Evolutionary conservation across 805 yeast genomes (phyloP).

Genomic region (Debaryomyces hansenii): DNA sequence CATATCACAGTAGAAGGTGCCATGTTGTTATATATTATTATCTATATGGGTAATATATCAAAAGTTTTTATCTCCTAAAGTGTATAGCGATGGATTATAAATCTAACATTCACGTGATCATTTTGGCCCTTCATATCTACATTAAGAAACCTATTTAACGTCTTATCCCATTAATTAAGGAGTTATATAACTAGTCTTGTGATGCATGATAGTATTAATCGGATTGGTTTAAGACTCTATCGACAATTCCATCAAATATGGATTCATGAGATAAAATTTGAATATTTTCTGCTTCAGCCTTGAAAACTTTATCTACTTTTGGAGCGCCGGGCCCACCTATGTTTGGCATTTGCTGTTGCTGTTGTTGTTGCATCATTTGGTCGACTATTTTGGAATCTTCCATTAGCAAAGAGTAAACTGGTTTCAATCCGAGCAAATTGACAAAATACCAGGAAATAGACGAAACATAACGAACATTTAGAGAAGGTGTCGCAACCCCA

Average conservation of each 20-base stretch:
- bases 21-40: slow-evolving; percentile 12
- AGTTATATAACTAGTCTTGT: no score
- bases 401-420: slow-evolving; percentile 71
- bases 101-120: slow-evolving; percentile 1
- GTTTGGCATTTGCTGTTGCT: slow-evolving; percentile 38
- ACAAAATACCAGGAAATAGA: slow-evolving; percentile 96
- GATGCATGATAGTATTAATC: neutral
- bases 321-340: slow-evolving; percentile 61
- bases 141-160: neutral
- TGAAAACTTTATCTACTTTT: slow-evolving; percentile 61
- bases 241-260: slow-evolving; percentile 60
- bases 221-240: slow-evolving; percentile 41
- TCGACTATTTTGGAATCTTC: slow-evolving; percentile 50
- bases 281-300: slow-evolving; percentile 70
- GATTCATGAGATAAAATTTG: slow-evolving; percentile 56
- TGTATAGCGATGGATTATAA: slow-evolving; percentile 1
- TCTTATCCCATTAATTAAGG: no score
- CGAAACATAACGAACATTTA: slow-evolving; percentile 90
- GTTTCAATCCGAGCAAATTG: slow-evolving; percentile 77
- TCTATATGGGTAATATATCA: neutral
- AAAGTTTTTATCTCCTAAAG: neutral
- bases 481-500: slow-evolving; percentile 79
- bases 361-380: slow-evolving; percentile 44
- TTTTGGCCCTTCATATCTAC: neutral
- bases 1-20: slow-evolving; percentile 44